phyloP scores from a whole-genome alignment of 2,329 filamentous ascomycete genomes.

The Stagonosporopsis vannaccii region DNA sequence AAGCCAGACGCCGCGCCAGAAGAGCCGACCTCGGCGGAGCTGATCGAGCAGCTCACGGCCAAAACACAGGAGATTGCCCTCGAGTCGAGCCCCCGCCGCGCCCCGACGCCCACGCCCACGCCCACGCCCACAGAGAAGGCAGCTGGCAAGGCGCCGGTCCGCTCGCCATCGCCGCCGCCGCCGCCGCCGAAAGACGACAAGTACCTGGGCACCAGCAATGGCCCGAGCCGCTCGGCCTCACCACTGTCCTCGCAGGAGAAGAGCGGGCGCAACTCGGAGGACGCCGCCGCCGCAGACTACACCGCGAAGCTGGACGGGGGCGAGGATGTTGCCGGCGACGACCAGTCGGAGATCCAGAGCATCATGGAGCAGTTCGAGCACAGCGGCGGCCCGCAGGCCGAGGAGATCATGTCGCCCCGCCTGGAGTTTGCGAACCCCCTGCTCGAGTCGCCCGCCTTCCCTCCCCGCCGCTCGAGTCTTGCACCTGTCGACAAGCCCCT shows the following conservation, averaged over 20 bases:
- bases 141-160: slow-evolving; percentile 40
- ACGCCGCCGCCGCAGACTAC: slow-evolving; percentile 43
- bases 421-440: slow-evolving; percentile 83
- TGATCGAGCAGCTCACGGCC: slow-evolving; percentile 28
- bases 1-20: not conserved
- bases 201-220: slow-evolving; percentile 54
- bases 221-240: slow-evolving; percentile 52
- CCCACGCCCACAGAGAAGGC: slow-evolving; percentile 26
- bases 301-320: slow-evolving; percentile 59
- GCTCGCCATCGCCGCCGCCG: slow-evolving; percentile 54
- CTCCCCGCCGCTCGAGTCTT: slow-evolving; percentile 85
- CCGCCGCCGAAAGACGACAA: slow-evolving; percentile 60
- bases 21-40: slow-evolving; percentile 17
- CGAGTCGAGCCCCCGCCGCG: slow-evolving; percentile 32
- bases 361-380: slow-evolving; percentile 97
- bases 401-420: slow-evolving; percentile 92
- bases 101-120: slow-evolving; percentile 22
- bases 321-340: slow-evolving; percentile 60
- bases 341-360: slow-evolving; percentile 87
- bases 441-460: slow-evolving; percentile 71
- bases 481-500: slow-evolving; percentile 67
- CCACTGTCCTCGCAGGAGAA: slow-evolving; percentile 47
- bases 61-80: slow-evolving; percentile 22
- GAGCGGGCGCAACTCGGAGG: slow-evolving; percentile 49
- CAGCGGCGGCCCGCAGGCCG: slow-evolving; percentile 72